A percentile compares a stretch with the other conserved stretches of the same genome.
Evolutionary conservation across 2,329 filamentous ascomycete genomes (phyloP).

Genomic region (Cladophialophora chaetospira): DNA sequence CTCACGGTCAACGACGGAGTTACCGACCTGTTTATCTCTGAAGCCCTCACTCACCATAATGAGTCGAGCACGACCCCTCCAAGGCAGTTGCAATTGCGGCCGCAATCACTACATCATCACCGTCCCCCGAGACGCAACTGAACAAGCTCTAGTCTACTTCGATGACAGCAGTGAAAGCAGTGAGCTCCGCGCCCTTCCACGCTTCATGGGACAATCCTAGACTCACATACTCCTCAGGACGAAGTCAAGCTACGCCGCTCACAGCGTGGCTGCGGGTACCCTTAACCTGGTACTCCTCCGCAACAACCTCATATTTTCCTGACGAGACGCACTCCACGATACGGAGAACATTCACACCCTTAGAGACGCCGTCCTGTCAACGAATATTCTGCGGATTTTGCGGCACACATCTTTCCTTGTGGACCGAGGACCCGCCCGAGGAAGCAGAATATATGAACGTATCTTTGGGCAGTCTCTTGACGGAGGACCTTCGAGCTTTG

Average conservation of each 20-base stretch:
- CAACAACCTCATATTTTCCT: slow-evolving; percentile 72
- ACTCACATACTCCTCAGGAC: slow-evolving; percentile 46
- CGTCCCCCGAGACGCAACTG: slow-evolving; percentile 61
- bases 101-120: slow-evolving; percentile 78
- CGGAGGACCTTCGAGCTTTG: slow-evolving; percentile 70
- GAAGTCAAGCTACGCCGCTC: slow-evolving; percentile 69
- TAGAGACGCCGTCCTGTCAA: slow-evolving; percentile 60
- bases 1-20: no score
- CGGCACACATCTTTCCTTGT: slow-evolving; percentile 80
- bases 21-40: no score
- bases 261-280: slow-evolving; percentile 83
- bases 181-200: slow-evolving; percentile 52
- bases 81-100: slow-evolving; percentile 81
- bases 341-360: slow-evolving; percentile 66
- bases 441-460: slow-evolving; percentile 80
- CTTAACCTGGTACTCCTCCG: slow-evolving; percentile 75
- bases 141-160: slow-evolving; percentile 71
- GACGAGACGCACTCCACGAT: slow-evolving; percentile 73
- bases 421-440: slow-evolving; percentile 70
- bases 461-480: slow-evolving; percentile 74
- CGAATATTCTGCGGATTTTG: slow-evolving; percentile 91
- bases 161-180: slow-evolving; percentile 70
- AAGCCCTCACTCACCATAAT: slow-evolving; percentile 2
- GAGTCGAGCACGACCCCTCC: slow-evolving; percentile 48
- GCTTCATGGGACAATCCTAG: neutral